phyloP scores from a whole-genome alignment of 1,139 yeast species.

The Candida tetrigidarum region DNA sequence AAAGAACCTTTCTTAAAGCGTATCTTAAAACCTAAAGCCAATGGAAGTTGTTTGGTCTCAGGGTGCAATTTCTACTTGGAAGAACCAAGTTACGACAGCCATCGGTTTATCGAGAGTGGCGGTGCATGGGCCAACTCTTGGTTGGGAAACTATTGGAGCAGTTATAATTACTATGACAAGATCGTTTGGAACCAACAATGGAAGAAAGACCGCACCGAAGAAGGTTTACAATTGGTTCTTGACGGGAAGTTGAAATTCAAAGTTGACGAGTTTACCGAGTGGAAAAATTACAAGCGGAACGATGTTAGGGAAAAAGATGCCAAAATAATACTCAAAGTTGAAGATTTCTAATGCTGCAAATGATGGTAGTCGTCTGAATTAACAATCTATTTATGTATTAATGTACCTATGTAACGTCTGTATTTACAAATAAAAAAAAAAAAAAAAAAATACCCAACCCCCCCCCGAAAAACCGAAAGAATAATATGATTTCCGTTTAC shows the following conservation, averaged over 20 bases:
- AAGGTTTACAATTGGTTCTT: conserved; percentile 32
- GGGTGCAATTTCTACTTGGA: conserved; percentile 37
- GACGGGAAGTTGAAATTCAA: conserved; percentile 34
- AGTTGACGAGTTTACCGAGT: conserved; percentile 38
- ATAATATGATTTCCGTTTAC: conserved; percentile 4
- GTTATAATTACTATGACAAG: conserved; percentile 42
- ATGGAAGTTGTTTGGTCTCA: conserved; percentile 38
- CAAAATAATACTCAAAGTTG: conserved; percentile 40
- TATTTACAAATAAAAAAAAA: no score
- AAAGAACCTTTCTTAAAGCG: conserved; percentile 42
- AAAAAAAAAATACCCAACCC: no score
- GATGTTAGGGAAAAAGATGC: conserved; percentile 36
- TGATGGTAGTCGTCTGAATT: no score
- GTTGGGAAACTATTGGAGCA: conserved; percentile 38
- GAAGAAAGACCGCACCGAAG: not conserved
- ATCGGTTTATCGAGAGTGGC: conserved; percentile 27
- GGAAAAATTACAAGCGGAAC: conserved; percentile 37
- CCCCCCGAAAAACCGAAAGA: no score
- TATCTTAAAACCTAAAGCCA: conserved; percentile 42
- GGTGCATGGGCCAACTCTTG: conserved; percentile 38
- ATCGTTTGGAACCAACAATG: conserved; percentile 36
- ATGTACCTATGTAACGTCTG: no score
- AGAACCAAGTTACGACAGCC: conserved; percentile 42
- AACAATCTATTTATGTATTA: no score
- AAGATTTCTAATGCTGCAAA: conserved; percentile 45